A percentile compares a stretch with the other conserved stretches of the same genome.
Evolutionary conservation across 1,139 yeast species (phyloP).

Genomic region (Protomyces gravidus): DNA sequence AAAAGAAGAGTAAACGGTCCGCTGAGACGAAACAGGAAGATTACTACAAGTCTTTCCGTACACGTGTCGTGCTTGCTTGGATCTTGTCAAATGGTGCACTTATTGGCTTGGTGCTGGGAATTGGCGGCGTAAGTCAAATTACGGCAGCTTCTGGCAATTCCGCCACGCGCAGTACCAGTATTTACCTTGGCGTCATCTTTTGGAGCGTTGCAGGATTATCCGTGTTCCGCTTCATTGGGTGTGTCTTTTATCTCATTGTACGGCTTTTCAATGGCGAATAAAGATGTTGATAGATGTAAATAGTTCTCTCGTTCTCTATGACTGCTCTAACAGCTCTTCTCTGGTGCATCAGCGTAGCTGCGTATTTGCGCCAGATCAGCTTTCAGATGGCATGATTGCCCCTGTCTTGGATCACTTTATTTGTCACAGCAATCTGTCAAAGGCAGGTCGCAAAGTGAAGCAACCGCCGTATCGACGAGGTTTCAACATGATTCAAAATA

Average conservation of each 20-base stretch:
- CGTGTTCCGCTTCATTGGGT: conserved; percentile 61
- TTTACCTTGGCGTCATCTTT: conserved; percentile 66
- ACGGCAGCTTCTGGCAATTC: conserved; percentile 4
- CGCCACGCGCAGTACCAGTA: conserved; percentile 31
- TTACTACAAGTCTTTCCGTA: conserved; percentile 71
- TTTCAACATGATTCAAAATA: no score
- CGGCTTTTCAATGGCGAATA: conserved; percentile 24
- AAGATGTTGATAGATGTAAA: no score
- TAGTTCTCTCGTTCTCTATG: no score
- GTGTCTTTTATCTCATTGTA: conserved; percentile 16
- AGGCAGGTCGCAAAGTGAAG: no score
- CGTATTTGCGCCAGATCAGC: no score
- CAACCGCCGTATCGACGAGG: no score
- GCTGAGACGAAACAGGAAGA: conserved; percentile 48
- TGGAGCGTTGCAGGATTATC: conserved; percentile 79
- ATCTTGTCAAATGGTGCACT: conserved; percentile 64
- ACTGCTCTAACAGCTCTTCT: no score
- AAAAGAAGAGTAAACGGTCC: conserved; percentile 36
- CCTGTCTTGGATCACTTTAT: no score
- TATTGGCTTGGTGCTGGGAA: conserved; percentile 64
- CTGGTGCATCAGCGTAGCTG: no score
- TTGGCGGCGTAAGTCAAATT: conserved; percentile 55
- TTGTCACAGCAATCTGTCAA: no score
- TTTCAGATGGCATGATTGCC: no score
- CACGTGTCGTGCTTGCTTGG: conserved; percentile 76